phyloP scores from a whole-genome alignment of 2,329 filamentous ascomycete species.

The Elsinoe necatrix region DNA sequence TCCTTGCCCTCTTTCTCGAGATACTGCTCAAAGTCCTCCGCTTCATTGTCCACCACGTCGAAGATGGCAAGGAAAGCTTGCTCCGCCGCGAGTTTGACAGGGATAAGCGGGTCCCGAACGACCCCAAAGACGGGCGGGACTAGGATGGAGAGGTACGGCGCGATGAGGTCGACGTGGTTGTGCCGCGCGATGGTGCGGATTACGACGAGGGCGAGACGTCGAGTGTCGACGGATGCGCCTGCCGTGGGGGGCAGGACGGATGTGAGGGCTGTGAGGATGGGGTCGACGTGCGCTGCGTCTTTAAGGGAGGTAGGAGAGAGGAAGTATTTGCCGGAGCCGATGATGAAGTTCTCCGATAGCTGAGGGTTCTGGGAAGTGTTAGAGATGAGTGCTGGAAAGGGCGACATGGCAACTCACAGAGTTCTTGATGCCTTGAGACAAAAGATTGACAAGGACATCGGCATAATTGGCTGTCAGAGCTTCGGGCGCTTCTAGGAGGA shows the following conservation, averaged over 20 bases:
- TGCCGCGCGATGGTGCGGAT: conserved; percentile 74
- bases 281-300: conserved; percentile 67
- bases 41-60: conserved; percentile 78
- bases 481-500: conserved; percentile 70
- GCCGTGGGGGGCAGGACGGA: conserved; percentile 50
- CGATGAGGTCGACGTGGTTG: conserved; percentile 63
- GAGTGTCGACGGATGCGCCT: conserved; percentile 70
- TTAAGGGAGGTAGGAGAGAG: conserved; percentile 57
- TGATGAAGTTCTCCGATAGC: conserved; percentile 77
- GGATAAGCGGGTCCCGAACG: conserved; percentile 85
- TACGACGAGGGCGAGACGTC: conserved; percentile 78
- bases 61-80: conserved; percentile 90
- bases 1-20: conserved; percentile 59
- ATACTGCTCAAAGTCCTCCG: conserved; percentile 82
- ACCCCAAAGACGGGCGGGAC: conserved; percentile 77
- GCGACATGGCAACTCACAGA: conserved; percentile 49
- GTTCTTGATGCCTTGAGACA: conserved; percentile 70
- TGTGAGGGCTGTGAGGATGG: conserved; percentile 70
- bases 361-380: conserved; percentile 50
- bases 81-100: conserved; percentile 90
- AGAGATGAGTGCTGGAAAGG: conserved; percentile 16
- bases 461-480: conserved; percentile 59
- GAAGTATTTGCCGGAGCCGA: conserved; percentile 86
- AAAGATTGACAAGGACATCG: conserved; percentile 66
- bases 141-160: conserved; percentile 72